Base-by-base conservation (phyloP, 495 filamentous ascomycete genomes). In the Penicillium robsamsonii region DNA sequence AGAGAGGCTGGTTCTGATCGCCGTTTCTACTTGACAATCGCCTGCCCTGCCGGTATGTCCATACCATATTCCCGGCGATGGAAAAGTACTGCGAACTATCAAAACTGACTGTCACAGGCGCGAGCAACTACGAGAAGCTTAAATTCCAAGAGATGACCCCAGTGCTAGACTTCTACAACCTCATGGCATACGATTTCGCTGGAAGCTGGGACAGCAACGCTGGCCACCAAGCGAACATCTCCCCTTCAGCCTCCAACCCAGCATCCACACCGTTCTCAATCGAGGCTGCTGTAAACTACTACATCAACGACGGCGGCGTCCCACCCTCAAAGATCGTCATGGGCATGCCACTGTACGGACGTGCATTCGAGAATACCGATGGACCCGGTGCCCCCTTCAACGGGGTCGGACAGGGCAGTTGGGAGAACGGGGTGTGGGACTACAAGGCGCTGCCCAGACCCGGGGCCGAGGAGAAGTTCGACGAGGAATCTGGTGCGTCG, bases 311-410 rank as follows among this genome's bases (percentile, higher is more conserved):
- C 13, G 67, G 75, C 4, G 87, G 85, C 5, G 82, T 96, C 6
- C 72, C 82, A 0, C 60, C 85, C 0, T 59, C 69, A 24, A 96
- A 95, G 72, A 86, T 97, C 27, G 80, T 95, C 22, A 72, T 96
- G 20, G 92, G 93, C 24, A 83, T 96, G 77, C 92, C 92, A 2
- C 77, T 97, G 7, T 96, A 96, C 66, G 93, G 93, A 17, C 88
- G 91, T 24, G 81, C 89, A 12, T 97, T 96, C 63, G 71, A 80
- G 53, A 75, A 81, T 47, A 96, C 92, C 8, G 70, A 80, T 22
- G 91, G 93, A 0, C 82, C 87, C 1, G 92, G 92, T 0, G 66
- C 79, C 27, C 74, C 82, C 7, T 97, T 80, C 74, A 78, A 68
- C 33, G 88, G 91, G 17, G 75, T 87, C 29, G 92, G 92, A 2